Evolutionary conservation across 1,284 basidiomycete genomes (phyloP), one percentile per base, ranked within the genome.

Genomic region (Marasmius oreades): DNA sequence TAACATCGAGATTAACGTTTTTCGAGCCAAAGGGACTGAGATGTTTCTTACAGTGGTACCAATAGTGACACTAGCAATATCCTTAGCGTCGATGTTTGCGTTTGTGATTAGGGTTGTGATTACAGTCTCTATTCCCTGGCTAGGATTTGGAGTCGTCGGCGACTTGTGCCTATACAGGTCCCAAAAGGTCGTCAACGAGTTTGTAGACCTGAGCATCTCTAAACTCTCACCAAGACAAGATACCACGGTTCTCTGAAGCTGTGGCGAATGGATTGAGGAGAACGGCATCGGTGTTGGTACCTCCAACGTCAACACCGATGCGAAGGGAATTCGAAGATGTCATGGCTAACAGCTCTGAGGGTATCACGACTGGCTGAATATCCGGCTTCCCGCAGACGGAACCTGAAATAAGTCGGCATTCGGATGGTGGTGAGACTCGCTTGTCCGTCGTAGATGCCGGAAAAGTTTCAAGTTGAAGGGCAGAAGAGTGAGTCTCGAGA

Each of bases 251-350:
- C n/a, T 55, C 46, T 8, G 55, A 51, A 3, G 63, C 42, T 28
- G 58, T 47, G 0, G 62, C 55, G 1, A 62, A 55, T 39, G 62
- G 62, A 52, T 72, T 55, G 47, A 73, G 65, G 0, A 75, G 61
- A 3, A 73, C 69, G 5, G 70, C 70, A 56, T 75, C 72, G 7
- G 72, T 74, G 59, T 75, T 74, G 0, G 72, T 75, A 2, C 72
- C 72, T 3, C 72, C 73, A 47, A 75, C 57, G 36, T 59, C 57
- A 33, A 59, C 54, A 26, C 57, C 57, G 42, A 59, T 59, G 22
- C 59, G 47, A 33, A 59, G 47, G 36, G 36, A 45, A 39, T 26
- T 39, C 11, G 26, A 14, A 39, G 47, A 7, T 2, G 16, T 31
- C 47, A 33, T 50, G 10, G 5, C 28, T 31, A 4, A 31, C 10